phyloP scores from a whole-genome alignment of 169 alveolate genomes.

The Plasmodium knowlesi region DNA sequence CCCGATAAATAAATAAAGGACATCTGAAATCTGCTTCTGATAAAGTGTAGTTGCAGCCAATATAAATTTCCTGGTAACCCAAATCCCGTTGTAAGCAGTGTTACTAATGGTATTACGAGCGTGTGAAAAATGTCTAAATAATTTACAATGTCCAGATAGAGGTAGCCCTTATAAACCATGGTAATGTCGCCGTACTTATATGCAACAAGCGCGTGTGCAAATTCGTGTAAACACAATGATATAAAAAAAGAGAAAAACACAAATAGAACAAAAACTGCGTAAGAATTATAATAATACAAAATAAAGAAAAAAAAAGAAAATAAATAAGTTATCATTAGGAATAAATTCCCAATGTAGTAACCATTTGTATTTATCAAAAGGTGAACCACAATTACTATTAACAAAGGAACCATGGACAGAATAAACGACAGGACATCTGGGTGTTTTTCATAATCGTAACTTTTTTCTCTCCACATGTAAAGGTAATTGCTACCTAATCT shows the following conservation, averaged over 20 bases:
- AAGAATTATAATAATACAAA: slow-evolving; percentile 60
- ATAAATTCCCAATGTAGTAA: slow-evolving; percentile 56
- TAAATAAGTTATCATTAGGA: slow-evolving; percentile 58
- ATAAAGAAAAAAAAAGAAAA: slow-evolving; percentile 60
- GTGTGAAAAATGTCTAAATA: slow-evolving; percentile 67
- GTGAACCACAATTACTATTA: slow-evolving; percentile 26
- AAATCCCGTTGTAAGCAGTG: slow-evolving; percentile 59
- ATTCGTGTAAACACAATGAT: slow-evolving; percentile 70
- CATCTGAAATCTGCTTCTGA: slow-evolving; percentile 67
- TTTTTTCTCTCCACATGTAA: slow-evolving; percentile 20
- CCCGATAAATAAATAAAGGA: slow-evolving; percentile 67
- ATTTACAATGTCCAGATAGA: slow-evolving; percentile 59
- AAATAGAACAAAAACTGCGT: slow-evolving; percentile 37
- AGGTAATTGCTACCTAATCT: slow-evolving; percentile 24
- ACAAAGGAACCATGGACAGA: slow-evolving; percentile 42
- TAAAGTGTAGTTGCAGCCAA: slow-evolving; percentile 69
- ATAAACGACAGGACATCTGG: slow-evolving; percentile 24
- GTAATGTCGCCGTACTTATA: slow-evolving; percentile 68
- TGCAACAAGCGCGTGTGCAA: slow-evolving; percentile 68
- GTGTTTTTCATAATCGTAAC: slow-evolving; percentile 9
- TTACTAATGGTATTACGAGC: slow-evolving; percentile 34
- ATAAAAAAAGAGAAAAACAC: slow-evolving; percentile 53
- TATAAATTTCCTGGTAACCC: slow-evolving; percentile 72
- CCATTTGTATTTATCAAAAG: slow-evolving; percentile 37
- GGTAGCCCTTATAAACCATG: slow-evolving; percentile 69